A percentile compares a stretch with the other conserved stretches of the same genome.
These are phyloP conservation scores for Bigelowiella natans DNA, from an alignment of 78 protist genomes.

Conservation along the genomic window DNA sequence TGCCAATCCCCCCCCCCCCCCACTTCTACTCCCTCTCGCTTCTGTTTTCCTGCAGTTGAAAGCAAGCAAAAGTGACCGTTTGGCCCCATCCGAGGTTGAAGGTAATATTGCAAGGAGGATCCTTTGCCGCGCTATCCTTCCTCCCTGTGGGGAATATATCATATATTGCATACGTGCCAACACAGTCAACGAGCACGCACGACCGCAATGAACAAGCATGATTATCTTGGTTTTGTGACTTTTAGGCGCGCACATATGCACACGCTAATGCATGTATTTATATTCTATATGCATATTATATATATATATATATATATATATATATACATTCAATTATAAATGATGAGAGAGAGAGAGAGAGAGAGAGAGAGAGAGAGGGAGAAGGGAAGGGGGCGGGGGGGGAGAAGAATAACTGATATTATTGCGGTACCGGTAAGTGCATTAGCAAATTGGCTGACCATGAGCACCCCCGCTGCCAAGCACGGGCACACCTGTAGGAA, in stretches of 20 bases:
- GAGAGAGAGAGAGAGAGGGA: too few species aligned
- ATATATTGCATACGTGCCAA: too few species aligned
- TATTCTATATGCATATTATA: background rate
- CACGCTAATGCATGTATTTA: background rate
- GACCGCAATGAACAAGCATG: too few species aligned
- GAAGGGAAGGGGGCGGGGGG: too few species aligned
- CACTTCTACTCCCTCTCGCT: too few species aligned
- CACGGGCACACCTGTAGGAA: background rate
- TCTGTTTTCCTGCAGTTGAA: too few species aligned
- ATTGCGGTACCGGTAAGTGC: background rate
- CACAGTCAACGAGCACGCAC: too few species aligned
- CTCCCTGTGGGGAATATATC: background rate
- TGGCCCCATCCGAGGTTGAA: background rate
- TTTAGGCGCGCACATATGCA: background rate
- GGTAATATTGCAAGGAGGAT: background rate
- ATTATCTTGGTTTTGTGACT: too few species aligned
- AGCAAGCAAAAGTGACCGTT: background rate
- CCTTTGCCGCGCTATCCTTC: background rate
- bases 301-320: background rate
- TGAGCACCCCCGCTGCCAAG: background rate
- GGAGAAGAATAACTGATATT: too few species aligned
- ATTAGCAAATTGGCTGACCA: background rate
- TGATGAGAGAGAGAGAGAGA: too few species aligned
- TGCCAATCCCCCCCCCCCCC: too few species aligned
- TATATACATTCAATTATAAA: background rate